Conservation (phyloP, 805 yeast genomes). For the Metschnikowia cerradonensis region DNA sequence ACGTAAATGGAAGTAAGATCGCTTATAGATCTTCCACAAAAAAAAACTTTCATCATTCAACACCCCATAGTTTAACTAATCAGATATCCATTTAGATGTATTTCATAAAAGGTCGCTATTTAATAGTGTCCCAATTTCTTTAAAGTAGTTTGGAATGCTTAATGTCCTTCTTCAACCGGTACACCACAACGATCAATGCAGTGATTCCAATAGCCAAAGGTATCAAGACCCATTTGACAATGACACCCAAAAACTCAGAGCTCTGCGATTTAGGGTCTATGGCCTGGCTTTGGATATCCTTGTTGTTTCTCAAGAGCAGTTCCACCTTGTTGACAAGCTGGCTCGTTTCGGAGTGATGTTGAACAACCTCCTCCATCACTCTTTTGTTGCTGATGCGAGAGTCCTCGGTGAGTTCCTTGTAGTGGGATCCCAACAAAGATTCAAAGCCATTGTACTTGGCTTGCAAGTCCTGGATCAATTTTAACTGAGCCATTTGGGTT, state of each 20-base stretch:
- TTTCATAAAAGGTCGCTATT: not conserved
- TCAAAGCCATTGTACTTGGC: constrained; percentile 25
- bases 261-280: constrained; percentile 13
- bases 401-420: constrained; percentile 29
- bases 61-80: not conserved
- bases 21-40: not conserved
- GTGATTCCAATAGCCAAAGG: constrained; percentile 39
- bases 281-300: constrained; percentile 28
- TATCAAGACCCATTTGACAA: constrained; percentile 38
- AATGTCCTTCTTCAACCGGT: constrained; percentile 57
- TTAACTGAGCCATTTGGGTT: constrained; percentile 18
- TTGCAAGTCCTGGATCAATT: constrained; percentile 18
- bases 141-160: constrained; percentile 57
- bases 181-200: constrained; percentile 43
- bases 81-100: not conserved
- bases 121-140: not conserved
- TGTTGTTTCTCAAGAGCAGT: constrained; percentile 37
- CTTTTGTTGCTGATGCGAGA: constrained; percentile 31
- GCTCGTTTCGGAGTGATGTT: constrained; percentile 33
- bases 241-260: constrained; percentile 19
- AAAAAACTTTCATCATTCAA: not conserved
- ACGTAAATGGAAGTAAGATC: constrained; percentile 15
- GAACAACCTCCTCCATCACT: constrained; percentile 40
- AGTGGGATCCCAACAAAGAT: constrained; percentile 25
- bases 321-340: constrained; percentile 37